These are phyloP conservation scores for Coprinopsis sp. DNA, from an alignment of 768 basidiomycete species.

Conservation along the genomic window DNA sequence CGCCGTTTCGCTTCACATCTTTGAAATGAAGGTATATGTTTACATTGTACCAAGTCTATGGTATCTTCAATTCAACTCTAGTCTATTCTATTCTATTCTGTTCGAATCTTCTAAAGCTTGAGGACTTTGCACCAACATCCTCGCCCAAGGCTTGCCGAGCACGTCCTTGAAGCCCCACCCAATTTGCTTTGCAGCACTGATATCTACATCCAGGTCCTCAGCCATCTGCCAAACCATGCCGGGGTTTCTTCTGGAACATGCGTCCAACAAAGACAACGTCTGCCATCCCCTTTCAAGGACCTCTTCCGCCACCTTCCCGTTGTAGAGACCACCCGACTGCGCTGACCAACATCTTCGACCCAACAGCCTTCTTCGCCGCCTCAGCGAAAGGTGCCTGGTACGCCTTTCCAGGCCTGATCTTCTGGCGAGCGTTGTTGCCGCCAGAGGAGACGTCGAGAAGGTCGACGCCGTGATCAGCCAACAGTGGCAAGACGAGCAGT, in stretches of 20 bases:
- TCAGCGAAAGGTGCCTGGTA: slow-evolving; percentile 56
- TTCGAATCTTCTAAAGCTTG: too few species aligned
- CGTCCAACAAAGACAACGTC: slow-evolving; percentile 55
- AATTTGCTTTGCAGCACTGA: slow-evolving; percentile 12
- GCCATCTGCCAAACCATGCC: slow-evolving; percentile 48
- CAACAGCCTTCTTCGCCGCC: slow-evolving; percentile 44
- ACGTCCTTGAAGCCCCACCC: slow-evolving; percentile 14
- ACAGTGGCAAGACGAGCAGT: slow-evolving; percentile 56
- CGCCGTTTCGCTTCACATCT: too few species aligned
- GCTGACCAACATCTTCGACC: slow-evolving; percentile 37
- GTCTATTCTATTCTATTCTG: too few species aligned
- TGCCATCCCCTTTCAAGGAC: slow-evolving; percentile 53
- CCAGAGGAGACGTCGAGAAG: slow-evolving; percentile 69
- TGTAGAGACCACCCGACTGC: slow-evolving; percentile 51
- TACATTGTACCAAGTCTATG: too few species aligned
- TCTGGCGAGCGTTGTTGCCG: slow-evolving; percentile 47
- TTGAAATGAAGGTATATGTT: too few species aligned
- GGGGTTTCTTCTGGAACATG: slow-evolving; percentile 59
- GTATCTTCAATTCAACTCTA: too few species aligned
- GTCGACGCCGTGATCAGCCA: slow-evolving; percentile 66
- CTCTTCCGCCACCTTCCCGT: slow-evolving; percentile 50
- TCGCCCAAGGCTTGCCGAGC: too few species aligned
- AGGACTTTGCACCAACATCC: too few species aligned
- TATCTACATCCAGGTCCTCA: slow-evolving; percentile 10
- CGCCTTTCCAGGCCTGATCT: slow-evolving; percentile 29